Evolutionary conservation across 1,284 basidiomycete genomes (phyloP).

Genomic region (Neolentinus lepideus): DNA sequence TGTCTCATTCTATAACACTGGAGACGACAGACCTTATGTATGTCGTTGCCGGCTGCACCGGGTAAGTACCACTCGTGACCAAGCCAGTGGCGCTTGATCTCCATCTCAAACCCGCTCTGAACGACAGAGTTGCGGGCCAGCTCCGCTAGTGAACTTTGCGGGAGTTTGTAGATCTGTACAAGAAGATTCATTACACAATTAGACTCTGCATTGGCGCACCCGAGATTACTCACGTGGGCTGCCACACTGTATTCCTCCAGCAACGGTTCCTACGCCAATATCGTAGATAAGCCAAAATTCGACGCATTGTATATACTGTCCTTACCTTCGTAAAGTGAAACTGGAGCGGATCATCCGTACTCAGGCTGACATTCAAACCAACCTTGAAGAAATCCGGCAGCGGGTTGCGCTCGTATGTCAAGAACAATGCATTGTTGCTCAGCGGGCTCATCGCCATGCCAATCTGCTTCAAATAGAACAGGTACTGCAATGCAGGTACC

Average conservation of each 20-base stretch:
- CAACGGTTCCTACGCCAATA: constrained; percentile 68
- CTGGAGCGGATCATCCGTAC: constrained; percentile 92
- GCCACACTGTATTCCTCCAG: constrained; percentile 98
- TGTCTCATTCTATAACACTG: neutral
- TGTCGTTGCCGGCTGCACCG: constrained; percentile 85
- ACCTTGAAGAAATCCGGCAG: constrained; percentile 96
- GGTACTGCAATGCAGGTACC: constrained; percentile 89
- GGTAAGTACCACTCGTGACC: constrained; percentile 87
- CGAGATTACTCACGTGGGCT: constrained; percentile 62
- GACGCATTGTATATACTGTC: too few species aligned
- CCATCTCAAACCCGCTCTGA: constrained; percentile 99
- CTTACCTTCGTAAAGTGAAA: constrained; percentile 93
- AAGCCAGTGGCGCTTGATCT: constrained; percentile 96
- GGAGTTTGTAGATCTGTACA: constrained; percentile 84
- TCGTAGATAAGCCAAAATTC: neutral
- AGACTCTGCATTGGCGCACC: too few species aligned
- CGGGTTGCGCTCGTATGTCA: constrained; percentile 96
- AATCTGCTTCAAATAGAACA: constrained; percentile 96
- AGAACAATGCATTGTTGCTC: constrained; percentile 96
- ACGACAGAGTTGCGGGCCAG: constrained; percentile 94
- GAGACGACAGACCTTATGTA: constrained; percentile 63
- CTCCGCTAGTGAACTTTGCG: constrained; percentile 80
- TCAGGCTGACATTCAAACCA: constrained; percentile 94
- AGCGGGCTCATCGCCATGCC: constrained; percentile 98
- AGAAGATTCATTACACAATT: too few species aligned